Conservation (phyloP, 2,329 filamentous ascomycete genomes). For the Chrysoporthe deuterocubensis region DNA sequence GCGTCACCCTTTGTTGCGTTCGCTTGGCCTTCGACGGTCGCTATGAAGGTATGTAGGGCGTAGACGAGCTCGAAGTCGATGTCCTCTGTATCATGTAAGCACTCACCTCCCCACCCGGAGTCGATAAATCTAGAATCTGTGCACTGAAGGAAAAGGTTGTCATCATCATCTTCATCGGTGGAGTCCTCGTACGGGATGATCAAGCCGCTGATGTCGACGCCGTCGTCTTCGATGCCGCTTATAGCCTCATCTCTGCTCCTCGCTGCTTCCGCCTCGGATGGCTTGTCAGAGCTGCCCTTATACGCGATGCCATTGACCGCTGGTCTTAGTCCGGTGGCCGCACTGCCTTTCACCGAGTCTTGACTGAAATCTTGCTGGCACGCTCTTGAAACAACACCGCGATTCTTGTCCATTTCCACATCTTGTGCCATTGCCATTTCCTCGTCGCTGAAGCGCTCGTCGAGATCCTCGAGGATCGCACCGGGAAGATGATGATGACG, state of each 20-base stretch:
- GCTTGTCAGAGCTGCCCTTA: slow-evolving; percentile 13
- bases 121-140: slow-evolving; percentile 68
- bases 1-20: slow-evolving; percentile 98
- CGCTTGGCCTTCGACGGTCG: slow-evolving; percentile 96
- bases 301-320: slow-evolving; percentile 20
- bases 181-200: slow-evolving; percentile 52
- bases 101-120: slow-evolving; percentile 74
- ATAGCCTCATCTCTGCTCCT: slow-evolving; percentile 31
- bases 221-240: slow-evolving; percentile 27
- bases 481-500: slow-evolving; percentile 51
- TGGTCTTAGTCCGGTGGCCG: slow-evolving; percentile 5
- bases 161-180: slow-evolving; percentile 61
- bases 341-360: neutral
- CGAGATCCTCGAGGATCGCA: slow-evolving; percentile 45
- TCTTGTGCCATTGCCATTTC: slow-evolving; percentile 14
- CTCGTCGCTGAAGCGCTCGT: slow-evolving; percentile 35
- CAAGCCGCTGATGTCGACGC: slow-evolving; percentile 40
- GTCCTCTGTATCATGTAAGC: slow-evolving; percentile 94
- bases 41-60: slow-evolving; percentile 95
- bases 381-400: slow-evolving; percentile 1
- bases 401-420: neutral
- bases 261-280: slow-evolving; percentile 12
- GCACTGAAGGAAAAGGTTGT: slow-evolving; percentile 56
- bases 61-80: slow-evolving; percentile 99
- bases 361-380: neutral